Percentiles rank a stretch among this genome's conserved stretches.
Conservation (phyloP, 2,329 filamentous ascomycete species). For the Triangularia verruculosa region DNA sequence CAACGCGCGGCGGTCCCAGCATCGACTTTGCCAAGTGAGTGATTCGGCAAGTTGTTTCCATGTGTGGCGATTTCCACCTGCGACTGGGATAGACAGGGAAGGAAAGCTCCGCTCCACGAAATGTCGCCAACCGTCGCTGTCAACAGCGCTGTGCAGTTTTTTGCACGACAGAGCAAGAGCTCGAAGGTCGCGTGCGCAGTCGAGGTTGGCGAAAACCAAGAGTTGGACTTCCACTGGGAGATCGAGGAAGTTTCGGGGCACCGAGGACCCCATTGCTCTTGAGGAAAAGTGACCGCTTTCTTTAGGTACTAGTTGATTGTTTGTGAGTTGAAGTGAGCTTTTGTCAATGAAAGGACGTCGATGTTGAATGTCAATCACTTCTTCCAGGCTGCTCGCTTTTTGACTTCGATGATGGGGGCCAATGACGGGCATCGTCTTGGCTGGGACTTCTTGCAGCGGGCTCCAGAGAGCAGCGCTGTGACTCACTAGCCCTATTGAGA, state of each 20-base stretch:
- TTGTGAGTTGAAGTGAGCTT: background rate
- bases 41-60: constrained; percentile 44
- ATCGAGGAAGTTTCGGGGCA: constrained; percentile 35
- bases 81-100: constrained; percentile 35
- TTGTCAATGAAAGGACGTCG: background rate
- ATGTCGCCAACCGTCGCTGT: constrained; percentile 44
- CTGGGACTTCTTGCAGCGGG: background rate
- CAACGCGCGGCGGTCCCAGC: constrained; percentile 50
- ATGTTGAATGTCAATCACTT: background rate
- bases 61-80: constrained; percentile 24
- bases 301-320: background rate
- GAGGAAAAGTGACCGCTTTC: background rate
- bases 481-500: background rate
- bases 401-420: background rate
- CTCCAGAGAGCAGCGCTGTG: background rate
- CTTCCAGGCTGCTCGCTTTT: background rate
- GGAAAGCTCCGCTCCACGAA: constrained; percentile 48
- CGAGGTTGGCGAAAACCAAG: constrained; percentile 45
- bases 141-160: constrained; percentile 39
- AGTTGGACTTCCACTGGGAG: constrained; percentile 52
- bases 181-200: constrained; percentile 48
- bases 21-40: constrained; percentile 50
- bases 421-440: background rate
- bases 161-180: constrained; percentile 40
- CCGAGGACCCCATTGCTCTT: background rate